Evolutionary conservation across 371 early-diverging fungal genomes (phyloP).

Genomic region (Apophysomyces sp.): DNA sequence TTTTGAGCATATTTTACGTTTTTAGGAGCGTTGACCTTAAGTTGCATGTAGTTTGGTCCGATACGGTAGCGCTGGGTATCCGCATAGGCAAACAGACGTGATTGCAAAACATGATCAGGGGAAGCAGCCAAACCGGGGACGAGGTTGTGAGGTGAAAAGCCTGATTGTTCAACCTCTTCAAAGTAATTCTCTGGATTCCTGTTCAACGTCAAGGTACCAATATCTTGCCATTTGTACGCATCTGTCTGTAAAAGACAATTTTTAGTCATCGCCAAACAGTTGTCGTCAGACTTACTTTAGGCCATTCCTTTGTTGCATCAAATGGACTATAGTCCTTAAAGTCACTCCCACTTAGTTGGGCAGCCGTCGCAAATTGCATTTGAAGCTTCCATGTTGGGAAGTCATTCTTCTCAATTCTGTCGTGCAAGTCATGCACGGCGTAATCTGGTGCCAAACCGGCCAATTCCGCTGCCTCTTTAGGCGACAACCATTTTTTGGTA

Average conservation of each 20-base stretch:
- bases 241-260: neutral
- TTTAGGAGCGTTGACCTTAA: too few species aligned
- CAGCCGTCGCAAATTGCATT: conserved; percentile 76
- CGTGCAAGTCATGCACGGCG: conserved; percentile 72
- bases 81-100: conserved; percentile 74
- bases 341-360: too few species aligned
- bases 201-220: conserved; percentile 74
- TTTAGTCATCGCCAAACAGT: too few species aligned
- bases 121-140: conserved; percentile 76
- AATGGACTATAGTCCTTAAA: conserved; percentile 83
- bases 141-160: conserved; percentile 73
- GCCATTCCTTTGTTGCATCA: conserved; percentile 86
- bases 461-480: conserved; percentile 62
- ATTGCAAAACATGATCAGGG: conserved; percentile 76
- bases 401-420: conserved; percentile 71
- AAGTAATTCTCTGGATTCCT: conserved; percentile 81
- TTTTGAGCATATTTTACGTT: conserved; percentile 39
- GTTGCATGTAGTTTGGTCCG: conserved; percentile 61
- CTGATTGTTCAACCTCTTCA: conserved; percentile 80
- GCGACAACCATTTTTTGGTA: conserved; percentile 73
- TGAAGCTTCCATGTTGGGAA: conserved; percentile 76
- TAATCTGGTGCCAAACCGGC: conserved; percentile 75
- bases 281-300: conserved; percentile 61
- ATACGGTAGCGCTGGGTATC: conserved; percentile 82
- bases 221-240: conserved; percentile 38